Evolutionary conservation across 495 filamentous ascomycete genomes (phyloP).

Genomic region (Podospora fimiseda): DNA sequence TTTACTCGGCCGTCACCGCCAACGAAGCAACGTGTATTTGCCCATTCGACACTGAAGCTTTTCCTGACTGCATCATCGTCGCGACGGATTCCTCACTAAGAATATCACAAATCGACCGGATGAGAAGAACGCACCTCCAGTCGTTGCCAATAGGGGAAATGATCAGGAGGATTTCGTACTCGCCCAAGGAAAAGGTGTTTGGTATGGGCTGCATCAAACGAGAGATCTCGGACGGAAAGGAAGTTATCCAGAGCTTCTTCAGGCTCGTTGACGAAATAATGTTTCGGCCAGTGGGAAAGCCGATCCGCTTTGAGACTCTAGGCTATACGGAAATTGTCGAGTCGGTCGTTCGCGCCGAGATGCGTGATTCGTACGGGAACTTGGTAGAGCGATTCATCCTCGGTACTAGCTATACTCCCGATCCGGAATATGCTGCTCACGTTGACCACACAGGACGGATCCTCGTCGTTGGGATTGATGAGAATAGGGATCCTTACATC

Average conservation of each 20-base stretch:
- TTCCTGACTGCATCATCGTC: slow-evolving; percentile 71
- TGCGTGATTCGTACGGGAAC: slow-evolving; percentile 55
- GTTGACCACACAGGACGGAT: slow-evolving; percentile 64
- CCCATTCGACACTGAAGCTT: slow-evolving; percentile 73
- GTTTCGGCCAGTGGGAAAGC: slow-evolving; percentile 39
- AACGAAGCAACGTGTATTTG: slow-evolving; percentile 76
- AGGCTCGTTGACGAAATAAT: slow-evolving; percentile 47
- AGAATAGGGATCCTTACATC: slow-evolving; percentile 61
- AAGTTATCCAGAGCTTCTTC: slow-evolving; percentile 44
- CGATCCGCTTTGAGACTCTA: slow-evolving; percentile 41
- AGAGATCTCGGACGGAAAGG: slow-evolving; percentile 40
- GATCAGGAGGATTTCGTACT: slow-evolving; percentile 82
- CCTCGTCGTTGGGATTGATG: slow-evolving; percentile 74
- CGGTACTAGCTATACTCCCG: slow-evolving; percentile 72
- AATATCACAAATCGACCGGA: slow-evolving; percentile 74
- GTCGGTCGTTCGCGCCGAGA: slow-evolving; percentile 69
- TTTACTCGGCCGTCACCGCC: slow-evolving; percentile 94
- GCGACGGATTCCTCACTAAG: slow-evolving; percentile 71
- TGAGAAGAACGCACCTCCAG: slow-evolving; percentile 80
- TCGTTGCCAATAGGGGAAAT: slow-evolving; percentile 73
- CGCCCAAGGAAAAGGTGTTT: slow-evolving; percentile 69
- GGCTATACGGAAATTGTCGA: slow-evolving; percentile 73
- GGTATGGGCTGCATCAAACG: slow-evolving; percentile 79
- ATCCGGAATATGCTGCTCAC: slow-evolving; percentile 35
- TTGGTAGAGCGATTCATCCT: slow-evolving; percentile 77